Conservation (phyloP, 2,329 filamentous ascomycete species). For the Calonectria hawksworthii region DNA sequence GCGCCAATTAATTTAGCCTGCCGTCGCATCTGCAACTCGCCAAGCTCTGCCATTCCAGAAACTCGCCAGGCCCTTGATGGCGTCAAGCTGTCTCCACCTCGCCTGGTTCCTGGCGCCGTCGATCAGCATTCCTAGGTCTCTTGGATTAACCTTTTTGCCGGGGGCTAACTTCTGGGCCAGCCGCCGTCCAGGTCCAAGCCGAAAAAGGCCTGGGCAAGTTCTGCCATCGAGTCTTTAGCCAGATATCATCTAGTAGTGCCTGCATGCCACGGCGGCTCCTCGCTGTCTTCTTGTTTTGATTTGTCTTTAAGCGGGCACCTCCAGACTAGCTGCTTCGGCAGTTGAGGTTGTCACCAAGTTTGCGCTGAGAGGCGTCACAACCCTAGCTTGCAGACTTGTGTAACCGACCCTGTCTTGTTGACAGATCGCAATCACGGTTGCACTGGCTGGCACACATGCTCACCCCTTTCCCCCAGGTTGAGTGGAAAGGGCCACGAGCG, state of each 20-base stretch:
- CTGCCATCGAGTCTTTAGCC: background rate
- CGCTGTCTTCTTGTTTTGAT: background rate
- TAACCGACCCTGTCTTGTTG: conserved; percentile 17
- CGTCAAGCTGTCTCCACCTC: conserved; percentile 6
- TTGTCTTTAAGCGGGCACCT: background rate
- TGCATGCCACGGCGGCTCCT: background rate
- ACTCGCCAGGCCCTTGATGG: conserved; percentile 7
- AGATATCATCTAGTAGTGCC: background rate
- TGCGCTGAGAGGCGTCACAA: background rate
- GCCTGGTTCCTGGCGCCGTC: conserved; percentile 14
- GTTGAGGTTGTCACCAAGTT: background rate
- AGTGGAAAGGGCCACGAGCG: background rate
- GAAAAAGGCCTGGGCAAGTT: background rate
- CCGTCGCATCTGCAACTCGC: background rate
- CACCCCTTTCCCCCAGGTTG: conserved; percentile 10
- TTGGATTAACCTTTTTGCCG: conserved; percentile 19
- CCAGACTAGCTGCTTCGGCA: background rate
- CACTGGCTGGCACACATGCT: conserved; percentile 3
- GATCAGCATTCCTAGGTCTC: conserved; percentile 22
- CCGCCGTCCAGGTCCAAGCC: background rate
- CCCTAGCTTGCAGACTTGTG: background rate
- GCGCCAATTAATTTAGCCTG: conserved; percentile 14
- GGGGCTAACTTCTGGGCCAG: conserved; percentile 1
- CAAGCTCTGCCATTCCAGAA: conserved; percentile 15
- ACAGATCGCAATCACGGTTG: conserved; percentile 21